Evolutionary conservation across 2,329 filamentous ascomycete species (phyloP).

Genomic region (Periconia sp.): DNA sequence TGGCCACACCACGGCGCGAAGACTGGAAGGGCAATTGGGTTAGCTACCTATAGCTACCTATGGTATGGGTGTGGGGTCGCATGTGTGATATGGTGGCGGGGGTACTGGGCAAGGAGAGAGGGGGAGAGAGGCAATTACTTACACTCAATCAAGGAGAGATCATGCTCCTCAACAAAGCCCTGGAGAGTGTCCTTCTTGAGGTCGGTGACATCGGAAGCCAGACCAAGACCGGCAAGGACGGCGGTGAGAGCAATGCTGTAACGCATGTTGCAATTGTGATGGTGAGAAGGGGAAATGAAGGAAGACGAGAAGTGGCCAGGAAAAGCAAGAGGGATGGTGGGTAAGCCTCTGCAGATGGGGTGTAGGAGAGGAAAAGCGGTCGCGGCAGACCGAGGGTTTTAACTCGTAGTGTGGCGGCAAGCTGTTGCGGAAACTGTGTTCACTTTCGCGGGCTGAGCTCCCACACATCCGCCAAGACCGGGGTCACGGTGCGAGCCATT

Average conservation of each 20-base stretch:
- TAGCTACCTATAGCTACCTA: slow-evolving; percentile 6
- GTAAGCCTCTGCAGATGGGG: slow-evolving; percentile 22
- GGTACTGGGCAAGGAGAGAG: no score
- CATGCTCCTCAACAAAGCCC: slow-evolving; percentile 80
- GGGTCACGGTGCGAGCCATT: slow-evolving; percentile 4
- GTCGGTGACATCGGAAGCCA: slow-evolving; percentile 77
- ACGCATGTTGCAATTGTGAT: slow-evolving; percentile 30
- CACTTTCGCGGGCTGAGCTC: slow-evolving; percentile 15
- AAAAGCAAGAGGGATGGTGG: slow-evolving; percentile 2
- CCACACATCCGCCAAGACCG: slow-evolving; percentile 10
- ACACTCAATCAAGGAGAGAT: slow-evolving; percentile 94
- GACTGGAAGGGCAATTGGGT: slow-evolving; percentile 60
- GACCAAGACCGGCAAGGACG: slow-evolving; percentile 60
- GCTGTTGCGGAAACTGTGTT: slow-evolving; percentile 17
- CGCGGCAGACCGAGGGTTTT: slow-evolving; percentile 11
- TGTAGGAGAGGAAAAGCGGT: slow-evolving; percentile 18
- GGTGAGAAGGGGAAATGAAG: neutral
- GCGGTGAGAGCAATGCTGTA: slow-evolving; percentile 41
- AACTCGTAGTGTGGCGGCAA: slow-evolving; percentile 23
- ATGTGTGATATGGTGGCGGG: no score
- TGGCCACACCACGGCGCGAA: slow-evolving; percentile 97
- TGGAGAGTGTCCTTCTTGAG: slow-evolving; percentile 86
- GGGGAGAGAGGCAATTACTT: slow-evolving; percentile 46
- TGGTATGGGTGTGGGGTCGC: neutral
- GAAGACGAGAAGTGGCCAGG: neutral